These are phyloP conservation scores for Pisolithus albus DNA, from an alignment of 768 basidiomycete species.

Conservation along the genomic window DNA sequence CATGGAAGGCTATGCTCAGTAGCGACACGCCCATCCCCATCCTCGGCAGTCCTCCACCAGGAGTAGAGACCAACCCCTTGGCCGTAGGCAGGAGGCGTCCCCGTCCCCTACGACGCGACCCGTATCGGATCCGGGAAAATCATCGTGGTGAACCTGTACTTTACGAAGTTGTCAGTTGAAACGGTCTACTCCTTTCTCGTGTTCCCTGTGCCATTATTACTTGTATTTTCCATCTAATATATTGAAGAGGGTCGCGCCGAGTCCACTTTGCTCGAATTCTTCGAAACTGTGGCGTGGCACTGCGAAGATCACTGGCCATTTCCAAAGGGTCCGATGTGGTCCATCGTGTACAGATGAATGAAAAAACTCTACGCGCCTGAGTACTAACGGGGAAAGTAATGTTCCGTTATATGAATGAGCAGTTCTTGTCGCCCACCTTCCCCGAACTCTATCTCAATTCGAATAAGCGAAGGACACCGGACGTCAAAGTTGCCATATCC, in stretches of 20 bases:
- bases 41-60: neutral
- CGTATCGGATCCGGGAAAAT: constrained; percentile 1
- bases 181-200: neutral
- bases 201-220: too few species aligned
- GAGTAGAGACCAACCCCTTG: neutral
- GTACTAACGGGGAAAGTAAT: too few species aligned
- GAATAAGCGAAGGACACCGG: constrained; percentile 21
- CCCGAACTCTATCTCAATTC: constrained; percentile 23
- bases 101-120: constrained; percentile 3
- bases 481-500: constrained; percentile 15
- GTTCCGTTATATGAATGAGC: too few species aligned
- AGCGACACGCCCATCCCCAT: neutral
- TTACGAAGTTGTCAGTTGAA: neutral
- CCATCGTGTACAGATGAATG: too few species aligned
- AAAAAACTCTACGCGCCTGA: too few species aligned
- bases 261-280: too few species aligned
- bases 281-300: too few species aligned
- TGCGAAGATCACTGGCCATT: too few species aligned
- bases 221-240: neutral
- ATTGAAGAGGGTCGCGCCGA: neutral
- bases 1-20: neutral
- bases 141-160: neutral
- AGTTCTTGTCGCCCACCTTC: neutral
- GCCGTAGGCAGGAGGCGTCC: neutral
- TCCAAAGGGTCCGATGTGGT: too few species aligned